Conservation (phyloP, 345 rosid species). For the Pugionium dolabratum region DNA sequence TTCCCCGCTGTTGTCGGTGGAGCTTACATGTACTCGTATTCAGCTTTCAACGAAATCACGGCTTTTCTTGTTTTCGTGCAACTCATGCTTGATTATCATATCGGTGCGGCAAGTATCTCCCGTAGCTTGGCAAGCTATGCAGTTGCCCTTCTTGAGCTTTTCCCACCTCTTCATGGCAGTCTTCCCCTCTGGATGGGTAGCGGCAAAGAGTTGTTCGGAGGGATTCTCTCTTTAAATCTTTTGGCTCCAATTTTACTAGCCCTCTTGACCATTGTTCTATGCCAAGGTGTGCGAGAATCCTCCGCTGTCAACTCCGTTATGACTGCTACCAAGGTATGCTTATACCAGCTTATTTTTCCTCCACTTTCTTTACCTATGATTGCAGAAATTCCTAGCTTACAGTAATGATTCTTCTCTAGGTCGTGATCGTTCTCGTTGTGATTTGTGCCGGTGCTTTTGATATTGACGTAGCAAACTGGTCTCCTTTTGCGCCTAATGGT, state of each 20-base stretch:
- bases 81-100: conserved; percentile 91
- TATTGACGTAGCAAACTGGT: conserved; percentile 86
- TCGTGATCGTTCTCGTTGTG: conserved; percentile 77
- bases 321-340: conserved; percentile 73
- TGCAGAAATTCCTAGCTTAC: not conserved
- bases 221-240: conserved; percentile 73
- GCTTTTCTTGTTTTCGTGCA: conserved; percentile 94
- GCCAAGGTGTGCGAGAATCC: conserved; percentile 84
- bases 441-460: conserved; percentile 78
- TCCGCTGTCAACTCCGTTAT: conserved; percentile 70
- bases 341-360: not conserved
- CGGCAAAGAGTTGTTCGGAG: conserved; percentile 81
- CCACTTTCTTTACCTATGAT: not conserved
- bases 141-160: conserved; percentile 66
- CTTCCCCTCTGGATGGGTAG: conserved; percentile 86
- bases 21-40: conserved; percentile 77
- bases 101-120: conserved; percentile 96
- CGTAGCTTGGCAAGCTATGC: conserved; percentile 89
- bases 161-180: conserved; percentile 58
- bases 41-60: conserved; percentile 90
- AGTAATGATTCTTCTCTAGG: conserved; percentile 46
- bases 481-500: conserved; percentile 92
- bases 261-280: conserved; percentile 68
- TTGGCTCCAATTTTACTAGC: conserved; percentile 75
- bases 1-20: conserved; percentile 98